phyloP scores from a whole-genome alignment of 805 yeast genomes.

The Metschnikowia kunwiensis region DNA sequence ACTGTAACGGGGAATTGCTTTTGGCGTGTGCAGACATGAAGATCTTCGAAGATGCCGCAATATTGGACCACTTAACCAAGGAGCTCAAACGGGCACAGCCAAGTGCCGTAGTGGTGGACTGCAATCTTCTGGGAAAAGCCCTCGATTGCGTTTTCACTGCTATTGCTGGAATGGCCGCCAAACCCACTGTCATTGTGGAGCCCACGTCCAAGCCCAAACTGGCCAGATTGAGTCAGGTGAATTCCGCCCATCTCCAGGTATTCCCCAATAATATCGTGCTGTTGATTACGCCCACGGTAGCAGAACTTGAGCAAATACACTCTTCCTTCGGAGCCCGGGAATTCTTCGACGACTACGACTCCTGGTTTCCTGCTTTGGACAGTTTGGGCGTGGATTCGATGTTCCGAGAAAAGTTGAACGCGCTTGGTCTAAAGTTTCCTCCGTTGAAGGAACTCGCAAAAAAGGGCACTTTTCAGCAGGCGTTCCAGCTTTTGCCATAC shows the following conservation, averaged over 20 bases:
- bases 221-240: conserved; percentile 38
- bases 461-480: conserved; percentile 59
- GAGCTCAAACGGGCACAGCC: conserved; percentile 46
- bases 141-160: conserved; percentile 20
- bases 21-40: conserved; percentile 85
- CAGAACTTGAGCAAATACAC: conserved; percentile 58
- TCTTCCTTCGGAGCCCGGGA: conserved; percentile 42
- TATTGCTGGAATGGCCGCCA: conserved; percentile 7
- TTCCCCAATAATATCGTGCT: conserved; percentile 48
- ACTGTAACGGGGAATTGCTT: conserved; percentile 56
- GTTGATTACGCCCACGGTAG: conserved; percentile 65
- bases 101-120: conserved; percentile 56
- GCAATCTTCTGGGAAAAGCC: conserved; percentile 54
- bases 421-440: conserved; percentile 18
- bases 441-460: conserved; percentile 26
- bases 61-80: conserved; percentile 32
- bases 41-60: conserved; percentile 50
- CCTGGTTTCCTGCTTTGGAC: conserved; percentile 77
- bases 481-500: conserved; percentile 71
- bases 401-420: conserved; percentile 46
- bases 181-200: conserved; percentile 51
- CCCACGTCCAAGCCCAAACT: conserved; percentile 78
- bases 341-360: conserved; percentile 48
- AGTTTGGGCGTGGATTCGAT: conserved; percentile 46
- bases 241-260: conserved; percentile 29